phyloP scores from a whole-genome alignment of 305 asterid species.

The Solanum hybrid region DNA sequence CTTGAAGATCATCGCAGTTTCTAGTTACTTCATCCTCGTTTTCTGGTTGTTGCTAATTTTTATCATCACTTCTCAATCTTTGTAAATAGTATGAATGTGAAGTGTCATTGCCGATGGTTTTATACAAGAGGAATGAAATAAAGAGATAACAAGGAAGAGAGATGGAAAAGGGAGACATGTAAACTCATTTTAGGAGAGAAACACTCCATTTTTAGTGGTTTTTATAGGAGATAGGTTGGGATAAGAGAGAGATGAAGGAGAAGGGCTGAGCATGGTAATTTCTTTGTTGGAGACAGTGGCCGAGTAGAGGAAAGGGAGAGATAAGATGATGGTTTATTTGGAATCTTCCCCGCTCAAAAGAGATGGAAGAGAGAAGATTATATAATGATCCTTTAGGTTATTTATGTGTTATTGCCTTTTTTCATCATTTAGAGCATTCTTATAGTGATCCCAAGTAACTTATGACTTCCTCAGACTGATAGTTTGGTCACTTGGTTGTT shows the following conservation, averaged over 20 bases:
- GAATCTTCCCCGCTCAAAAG: neutral
- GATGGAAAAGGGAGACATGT: neutral
- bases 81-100: neutral
- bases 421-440: neutral
- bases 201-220: neutral
- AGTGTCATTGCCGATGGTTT: neutral
- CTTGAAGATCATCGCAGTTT: neutral
- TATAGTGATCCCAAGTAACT: neutral
- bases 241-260: neutral
- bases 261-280: neutral
- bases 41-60: too few relatives aligned
- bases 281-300: too few relatives aligned
- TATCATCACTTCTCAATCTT: neutral
- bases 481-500: neutral
- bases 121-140: neutral
- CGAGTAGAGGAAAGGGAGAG: neutral
- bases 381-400: neutral
- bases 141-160: neutral
- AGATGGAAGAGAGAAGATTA: neutral
- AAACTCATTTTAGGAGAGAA: neutral
- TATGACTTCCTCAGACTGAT: neutral
- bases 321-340: neutral
- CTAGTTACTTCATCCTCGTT: neutral
- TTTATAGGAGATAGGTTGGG: neutral
- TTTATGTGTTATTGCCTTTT: neutral